phyloP scores from a whole-genome alignment of 2,329 filamentous ascomycete species.

The Dothidotthia symphoricarpi region DNA sequence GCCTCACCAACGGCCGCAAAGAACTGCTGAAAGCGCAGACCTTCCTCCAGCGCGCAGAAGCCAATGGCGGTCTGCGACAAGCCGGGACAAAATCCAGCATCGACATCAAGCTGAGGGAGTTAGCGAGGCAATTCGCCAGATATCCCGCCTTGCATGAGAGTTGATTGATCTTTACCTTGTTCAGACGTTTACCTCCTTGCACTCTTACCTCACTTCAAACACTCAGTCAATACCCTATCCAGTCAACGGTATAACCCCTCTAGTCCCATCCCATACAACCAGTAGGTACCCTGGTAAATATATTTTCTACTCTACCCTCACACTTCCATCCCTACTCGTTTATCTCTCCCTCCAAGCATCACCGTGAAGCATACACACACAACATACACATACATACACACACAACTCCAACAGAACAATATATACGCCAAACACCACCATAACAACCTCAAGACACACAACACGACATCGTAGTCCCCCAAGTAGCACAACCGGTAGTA shows the following conservation, averaged over 20 bases:
- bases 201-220: no score
- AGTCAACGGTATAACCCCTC: no score
- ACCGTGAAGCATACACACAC: not conserved
- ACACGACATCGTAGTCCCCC: no score
- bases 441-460: no score
- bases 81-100: conserved; percentile 16
- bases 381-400: not conserved
- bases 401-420: no score
- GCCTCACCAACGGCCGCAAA: conserved; percentile 15
- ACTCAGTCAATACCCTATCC: no score
- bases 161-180: not conserved
- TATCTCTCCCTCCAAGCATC: not conserved
- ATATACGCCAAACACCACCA: no score
- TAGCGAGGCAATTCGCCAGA: conserved; percentile 17
- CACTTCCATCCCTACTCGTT: not conserved
- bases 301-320: not conserved
- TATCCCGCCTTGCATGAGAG: not conserved
- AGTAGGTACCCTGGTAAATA: not conserved
- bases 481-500: no score
- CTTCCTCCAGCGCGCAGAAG: conserved; percentile 24
- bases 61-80: conserved; percentile 18
- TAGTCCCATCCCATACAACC: no score
- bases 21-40: conserved; percentile 24
- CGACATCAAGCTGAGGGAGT: conserved; percentile 16
- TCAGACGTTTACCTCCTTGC: no score